A percentile compares a stretch with the other conserved stretches of the same genome.
Evolutionary conservation across 192 early-diverging fungal species (phyloP).

Genomic region (Coemansia biformis): DNA sequence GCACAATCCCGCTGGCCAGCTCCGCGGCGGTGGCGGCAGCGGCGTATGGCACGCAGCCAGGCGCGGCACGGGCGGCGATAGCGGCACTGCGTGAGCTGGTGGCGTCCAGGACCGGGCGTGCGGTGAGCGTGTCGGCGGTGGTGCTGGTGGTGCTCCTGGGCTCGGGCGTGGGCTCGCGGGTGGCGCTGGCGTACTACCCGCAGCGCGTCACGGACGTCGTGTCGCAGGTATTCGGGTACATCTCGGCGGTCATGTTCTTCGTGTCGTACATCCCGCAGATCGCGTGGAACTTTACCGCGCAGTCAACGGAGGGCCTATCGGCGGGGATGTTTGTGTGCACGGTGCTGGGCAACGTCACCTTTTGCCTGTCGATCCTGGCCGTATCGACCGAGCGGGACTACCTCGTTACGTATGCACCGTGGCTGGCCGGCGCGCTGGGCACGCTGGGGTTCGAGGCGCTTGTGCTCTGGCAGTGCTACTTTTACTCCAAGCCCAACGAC

Average conservation of each 20-base stretch:
- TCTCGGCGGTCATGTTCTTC: constrained; percentile 66
- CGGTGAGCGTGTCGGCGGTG: constrained; percentile 14
- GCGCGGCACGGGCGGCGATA: constrained; percentile 1
- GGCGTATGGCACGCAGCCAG: no score
- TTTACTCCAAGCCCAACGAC: constrained; percentile 22
- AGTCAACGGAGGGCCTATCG: constrained; percentile 74
- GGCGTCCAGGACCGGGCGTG: constrained; percentile 17
- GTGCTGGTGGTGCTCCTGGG: constrained; percentile 21
- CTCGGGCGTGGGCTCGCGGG: constrained; percentile 16
- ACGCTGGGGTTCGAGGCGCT: constrained; percentile 44
- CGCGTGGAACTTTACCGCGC: constrained; percentile 65
- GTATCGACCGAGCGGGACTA: constrained; percentile 35
- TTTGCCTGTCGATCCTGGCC: constrained; percentile 36
- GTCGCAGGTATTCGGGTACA: constrained; percentile 69
- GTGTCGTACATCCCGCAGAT: constrained; percentile 77
- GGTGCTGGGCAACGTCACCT: constrained; percentile 68
- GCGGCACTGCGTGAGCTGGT: constrained; percentile 15
- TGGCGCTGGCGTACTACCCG: constrained; percentile 28
- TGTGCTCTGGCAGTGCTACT: constrained; percentile 42
- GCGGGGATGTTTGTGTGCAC: constrained; percentile 78
- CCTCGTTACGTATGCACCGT: constrained; percentile 40
- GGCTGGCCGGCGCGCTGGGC: constrained; percentile 44
- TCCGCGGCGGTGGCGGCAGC: no score
- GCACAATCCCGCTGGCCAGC: constrained; percentile 6
- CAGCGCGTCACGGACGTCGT: constrained; percentile 41